Conservation (phyloP, 2,329 filamentous ascomycete genomes). For the Geosmithia morbida region DNA sequence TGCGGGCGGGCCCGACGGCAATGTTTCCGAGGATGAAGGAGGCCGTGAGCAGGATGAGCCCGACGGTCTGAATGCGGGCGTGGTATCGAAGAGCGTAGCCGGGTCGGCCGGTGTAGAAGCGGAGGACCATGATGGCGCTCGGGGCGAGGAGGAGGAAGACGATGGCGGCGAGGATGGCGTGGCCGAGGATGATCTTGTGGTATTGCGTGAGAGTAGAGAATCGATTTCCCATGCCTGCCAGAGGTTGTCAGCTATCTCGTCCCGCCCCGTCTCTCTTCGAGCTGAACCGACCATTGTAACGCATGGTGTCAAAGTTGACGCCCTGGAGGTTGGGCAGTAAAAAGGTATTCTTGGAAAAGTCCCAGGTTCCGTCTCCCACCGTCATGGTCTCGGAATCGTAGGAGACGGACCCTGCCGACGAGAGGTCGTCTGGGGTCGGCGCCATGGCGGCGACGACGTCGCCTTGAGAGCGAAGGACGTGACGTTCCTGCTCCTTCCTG, state of each 20-base stretch:
- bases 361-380: constrained; percentile 76
- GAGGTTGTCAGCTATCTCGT: background rate
- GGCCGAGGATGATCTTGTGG: constrained; percentile 53
- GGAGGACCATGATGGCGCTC: constrained; percentile 55
- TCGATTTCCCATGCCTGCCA: constrained; percentile 64
- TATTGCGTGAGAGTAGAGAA: constrained; percentile 58
- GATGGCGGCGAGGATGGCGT: constrained; percentile 58
- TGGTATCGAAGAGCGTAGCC: constrained; percentile 53
- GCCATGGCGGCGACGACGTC: constrained; percentile 36
- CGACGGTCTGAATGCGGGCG: constrained; percentile 59
- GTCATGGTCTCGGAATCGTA: constrained; percentile 62
- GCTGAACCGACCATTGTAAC: constrained; percentile 57
- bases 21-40: constrained; percentile 65
- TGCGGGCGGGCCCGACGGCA: constrained; percentile 59
- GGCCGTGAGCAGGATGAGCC: constrained; percentile 52
- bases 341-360: constrained; percentile 62
- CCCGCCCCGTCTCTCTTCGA: no score
- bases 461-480: background rate
- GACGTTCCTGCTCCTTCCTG: no score
- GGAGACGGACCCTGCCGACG: constrained; percentile 55
- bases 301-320: constrained; percentile 68
- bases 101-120: constrained; percentile 52
- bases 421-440: constrained; percentile 43
- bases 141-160: constrained; percentile 65
- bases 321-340: constrained; percentile 64